phyloP scores from a whole-genome alignment of 2,329 filamentous ascomycete genomes.

The Neodidymelliopsis sp. region DNA sequence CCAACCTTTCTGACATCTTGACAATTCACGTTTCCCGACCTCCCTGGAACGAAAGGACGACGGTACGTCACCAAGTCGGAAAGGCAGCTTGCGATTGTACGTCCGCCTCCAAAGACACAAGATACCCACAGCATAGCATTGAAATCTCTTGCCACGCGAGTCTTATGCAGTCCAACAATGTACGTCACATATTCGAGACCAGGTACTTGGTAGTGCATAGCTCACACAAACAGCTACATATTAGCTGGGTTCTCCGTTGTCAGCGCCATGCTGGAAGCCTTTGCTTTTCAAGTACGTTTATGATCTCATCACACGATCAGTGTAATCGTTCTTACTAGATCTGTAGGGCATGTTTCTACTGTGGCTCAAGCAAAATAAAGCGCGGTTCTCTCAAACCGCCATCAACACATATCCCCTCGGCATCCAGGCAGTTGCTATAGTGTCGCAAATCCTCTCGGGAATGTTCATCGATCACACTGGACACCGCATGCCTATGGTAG shows the following conservation, averaged over 20 bases:
- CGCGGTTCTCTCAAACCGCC: constrained; percentile 50
- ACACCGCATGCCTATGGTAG: constrained; percentile 42
- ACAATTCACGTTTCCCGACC: constrained; percentile 33
- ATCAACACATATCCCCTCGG: constrained; percentile 66
- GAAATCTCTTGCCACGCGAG: constrained; percentile 25
- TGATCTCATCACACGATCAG: no score
- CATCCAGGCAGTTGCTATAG: constrained; percentile 63
- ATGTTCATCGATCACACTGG: constrained; percentile 48
- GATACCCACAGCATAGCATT: constrained; percentile 30
- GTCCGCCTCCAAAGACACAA: constrained; percentile 30
- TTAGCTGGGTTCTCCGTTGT: constrained; percentile 48
- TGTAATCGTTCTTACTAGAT: background rate
- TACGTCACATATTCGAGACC: background rate
- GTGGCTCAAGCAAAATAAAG: constrained; percentile 27
- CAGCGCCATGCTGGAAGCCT: constrained; percentile 46
- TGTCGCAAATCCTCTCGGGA: constrained; percentile 52
- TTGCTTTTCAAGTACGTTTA: constrained; percentile 24
- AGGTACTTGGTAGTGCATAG: background rate
- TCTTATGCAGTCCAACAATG: constrained; percentile 26
- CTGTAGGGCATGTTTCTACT: constrained; percentile 28
- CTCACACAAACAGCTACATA: constrained; percentile 42
- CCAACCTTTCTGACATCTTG: no score
- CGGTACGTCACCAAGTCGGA: constrained; percentile 26
- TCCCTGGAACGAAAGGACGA: constrained; percentile 25
- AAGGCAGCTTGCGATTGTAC: constrained; percentile 25